Percentiles rank a stretch among this genome's conserved stretches.
Conservation (phyloP, 345 rosid species). For the Citrus australasica region DNA sequence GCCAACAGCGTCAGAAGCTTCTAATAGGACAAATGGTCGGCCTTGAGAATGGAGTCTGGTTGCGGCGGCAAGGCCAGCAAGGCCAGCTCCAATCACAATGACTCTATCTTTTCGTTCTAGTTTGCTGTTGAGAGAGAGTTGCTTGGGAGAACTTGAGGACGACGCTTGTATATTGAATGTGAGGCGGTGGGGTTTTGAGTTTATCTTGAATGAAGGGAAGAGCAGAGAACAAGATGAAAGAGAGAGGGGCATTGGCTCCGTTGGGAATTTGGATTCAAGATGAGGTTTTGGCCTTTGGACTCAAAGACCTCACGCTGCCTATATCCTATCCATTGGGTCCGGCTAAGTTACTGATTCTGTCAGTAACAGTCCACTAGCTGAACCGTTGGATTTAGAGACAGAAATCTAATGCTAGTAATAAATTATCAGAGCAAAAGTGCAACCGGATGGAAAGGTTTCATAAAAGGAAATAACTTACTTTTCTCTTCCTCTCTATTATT, state of each 20-base stretch:
- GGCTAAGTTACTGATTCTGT: no score
- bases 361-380: no score
- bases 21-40: slow-evolving; percentile 67
- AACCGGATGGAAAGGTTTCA: no score
- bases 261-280: no score
- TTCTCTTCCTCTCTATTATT: no score
- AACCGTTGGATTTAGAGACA: no score
- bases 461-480: no score
- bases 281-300: no score
- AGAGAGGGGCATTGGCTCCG: slow-evolving; percentile 23
- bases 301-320: no score
- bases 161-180: not conserved
- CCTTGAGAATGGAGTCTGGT: slow-evolving; percentile 49
- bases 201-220: slow-evolving; percentile 6
- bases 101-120: slow-evolving; percentile 33
- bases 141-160: slow-evolving; percentile 13
- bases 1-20: slow-evolving; percentile 81
- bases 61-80: slow-evolving; percentile 90
- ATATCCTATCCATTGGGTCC: no score
- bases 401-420: no score
- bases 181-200: slow-evolving; percentile 1
- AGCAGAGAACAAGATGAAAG: not conserved
- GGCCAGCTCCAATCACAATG: slow-evolving; percentile 79
- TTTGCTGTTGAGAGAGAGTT: slow-evolving; percentile 10
- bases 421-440: no score